phyloP scores from a whole-genome alignment of 2,329 filamentous ascomycete species.

The Trichophyton mentagrophytes region DNA sequence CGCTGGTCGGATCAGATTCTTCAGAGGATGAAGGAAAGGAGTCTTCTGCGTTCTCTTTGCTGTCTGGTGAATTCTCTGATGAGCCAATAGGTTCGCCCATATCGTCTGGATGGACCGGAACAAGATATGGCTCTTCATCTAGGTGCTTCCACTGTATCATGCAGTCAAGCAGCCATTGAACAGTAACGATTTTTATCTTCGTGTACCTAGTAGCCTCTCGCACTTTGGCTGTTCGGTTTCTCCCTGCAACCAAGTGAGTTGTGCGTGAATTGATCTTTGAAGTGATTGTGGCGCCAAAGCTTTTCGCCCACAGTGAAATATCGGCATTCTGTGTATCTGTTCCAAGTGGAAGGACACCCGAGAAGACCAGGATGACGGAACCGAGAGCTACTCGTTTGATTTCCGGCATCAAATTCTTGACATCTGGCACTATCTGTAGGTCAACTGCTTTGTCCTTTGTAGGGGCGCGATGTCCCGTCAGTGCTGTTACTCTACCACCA shows the following conservation, averaged over 20 bases:
- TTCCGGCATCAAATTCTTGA: constrained; percentile 67
- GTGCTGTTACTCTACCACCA: constrained; percentile 37
- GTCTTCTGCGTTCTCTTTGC: constrained; percentile 6
- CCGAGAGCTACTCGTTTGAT: constrained; percentile 67
- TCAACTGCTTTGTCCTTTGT: constrained; percentile 35
- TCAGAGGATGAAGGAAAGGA: constrained; percentile 13
- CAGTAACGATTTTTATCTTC: constrained; percentile 79
- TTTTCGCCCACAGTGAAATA: constrained; percentile 72
- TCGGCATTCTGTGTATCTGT: constrained; percentile 70
- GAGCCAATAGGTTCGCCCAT: constrained; percentile 31
- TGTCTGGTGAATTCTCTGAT: constrained; percentile 20
- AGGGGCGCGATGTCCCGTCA: constrained; percentile 38
- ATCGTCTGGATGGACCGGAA: constrained; percentile 62
- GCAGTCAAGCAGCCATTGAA: constrained; percentile 77
- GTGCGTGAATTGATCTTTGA: constrained; percentile 35
- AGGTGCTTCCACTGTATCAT: constrained; percentile 72
- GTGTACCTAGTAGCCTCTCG: constrained; percentile 68
- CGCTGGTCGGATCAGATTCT: constrained; percentile 15
- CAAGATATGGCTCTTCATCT: constrained; percentile 65
- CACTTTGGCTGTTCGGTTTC: constrained; percentile 77
- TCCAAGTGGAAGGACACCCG: constrained; percentile 75
- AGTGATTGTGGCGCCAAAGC: constrained; percentile 59
- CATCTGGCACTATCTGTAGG: constrained; percentile 61
- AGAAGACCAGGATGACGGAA: constrained; percentile 70
- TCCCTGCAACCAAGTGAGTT: constrained; percentile 41